Percentiles rank a stretch among this genome's conserved stretches.
These are phyloP conservation scores for Acer negundo DNA, from an alignment of 345 rosid genomes.

Conservation along the genomic window DNA sequence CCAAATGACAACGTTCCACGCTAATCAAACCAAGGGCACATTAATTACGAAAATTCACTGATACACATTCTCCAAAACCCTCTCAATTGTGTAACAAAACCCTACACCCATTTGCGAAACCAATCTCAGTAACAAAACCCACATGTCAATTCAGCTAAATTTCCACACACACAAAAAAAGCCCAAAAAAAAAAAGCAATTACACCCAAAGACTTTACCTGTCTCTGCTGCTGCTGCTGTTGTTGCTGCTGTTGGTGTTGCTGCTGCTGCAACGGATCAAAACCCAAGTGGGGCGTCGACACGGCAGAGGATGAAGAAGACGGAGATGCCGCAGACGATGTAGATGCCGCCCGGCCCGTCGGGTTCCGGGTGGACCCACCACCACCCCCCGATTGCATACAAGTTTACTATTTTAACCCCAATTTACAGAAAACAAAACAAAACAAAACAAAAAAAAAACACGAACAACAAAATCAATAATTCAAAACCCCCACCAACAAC, in stretches of 20 bases:
- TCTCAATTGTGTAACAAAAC: conserved; percentile 1
- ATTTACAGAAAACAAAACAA: conserved; percentile 14
- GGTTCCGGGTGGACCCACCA: conserved; percentile 80
- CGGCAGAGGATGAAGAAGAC: conserved; percentile 95
- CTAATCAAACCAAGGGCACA: conserved; percentile 18
- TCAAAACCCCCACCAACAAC: conserved; percentile 23
- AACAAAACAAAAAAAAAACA: neutral
- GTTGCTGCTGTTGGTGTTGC: conserved; percentile 49
- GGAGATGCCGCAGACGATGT: conserved; percentile 94
- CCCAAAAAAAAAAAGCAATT: neutral
- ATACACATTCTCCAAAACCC: conserved; percentile 14
- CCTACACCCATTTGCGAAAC: neutral
- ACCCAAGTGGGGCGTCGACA: conserved; percentile 64
- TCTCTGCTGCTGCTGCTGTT: conserved; percentile 47
- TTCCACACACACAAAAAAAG: neutral
- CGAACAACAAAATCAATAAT: conserved; percentile 22
- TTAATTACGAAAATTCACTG: conserved; percentile 31
- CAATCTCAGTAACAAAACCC: conserved; percentile 18
- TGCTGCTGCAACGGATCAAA: conserved; percentile 67
- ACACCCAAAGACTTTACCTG: conserved; percentile 48
- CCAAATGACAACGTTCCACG: conserved; percentile 8
- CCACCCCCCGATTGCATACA: conserved; percentile 91
- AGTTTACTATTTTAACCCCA: conserved; percentile 38
- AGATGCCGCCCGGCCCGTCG: conserved; percentile 80
- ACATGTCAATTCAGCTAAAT: conserved; percentile 21